Conservation (phyloP, 371 early-diverging fungal genomes). For the Amoeboaphelidium protococcarum region DNA sequence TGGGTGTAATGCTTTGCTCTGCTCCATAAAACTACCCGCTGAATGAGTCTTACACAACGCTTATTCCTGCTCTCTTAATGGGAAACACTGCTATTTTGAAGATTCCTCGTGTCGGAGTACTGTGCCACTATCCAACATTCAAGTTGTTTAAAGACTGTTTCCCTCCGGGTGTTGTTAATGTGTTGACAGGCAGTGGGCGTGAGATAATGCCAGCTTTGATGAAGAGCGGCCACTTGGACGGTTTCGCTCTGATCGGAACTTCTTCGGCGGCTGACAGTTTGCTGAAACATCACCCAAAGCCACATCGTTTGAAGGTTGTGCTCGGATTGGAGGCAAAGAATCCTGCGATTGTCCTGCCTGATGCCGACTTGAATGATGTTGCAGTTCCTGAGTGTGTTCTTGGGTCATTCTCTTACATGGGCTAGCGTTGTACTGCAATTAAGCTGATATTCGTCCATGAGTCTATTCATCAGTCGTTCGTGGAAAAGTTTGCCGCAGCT, state of each 20-base stretch:
- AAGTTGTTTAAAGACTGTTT: slow-evolving; percentile 1
- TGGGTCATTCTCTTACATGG: slow-evolving; percentile 1
- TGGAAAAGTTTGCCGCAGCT: slow-evolving; percentile 1
- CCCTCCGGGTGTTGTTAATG: slow-evolving; percentile 2
- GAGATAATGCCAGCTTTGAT: background rate
- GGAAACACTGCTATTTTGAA: background rate
- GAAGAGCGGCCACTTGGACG: background rate
- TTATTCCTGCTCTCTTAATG: background rate
- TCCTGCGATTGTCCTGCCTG: background rate
- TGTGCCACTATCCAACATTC: slow-evolving; percentile 1
- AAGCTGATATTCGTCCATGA: slow-evolving; percentile 3
- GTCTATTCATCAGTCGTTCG: background rate
- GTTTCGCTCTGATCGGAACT: background rate
- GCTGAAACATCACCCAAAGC: slow-evolving; percentile 1
- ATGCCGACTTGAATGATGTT: background rate
- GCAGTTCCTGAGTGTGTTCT: background rate
- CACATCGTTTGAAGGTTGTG: background rate
- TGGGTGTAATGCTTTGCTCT: no score
- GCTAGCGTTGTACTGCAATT: slow-evolving; percentile 3
- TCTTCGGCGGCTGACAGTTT: background rate
- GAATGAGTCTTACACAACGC: no score
- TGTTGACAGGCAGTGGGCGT: slow-evolving; percentile 1
- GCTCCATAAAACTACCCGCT: no score
- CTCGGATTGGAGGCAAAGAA: slow-evolving; percentile 3
- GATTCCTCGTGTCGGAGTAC: background rate